Conservation (phyloP, 352 stramenopile genomes). For the Pythium myriotylum region DNA sequence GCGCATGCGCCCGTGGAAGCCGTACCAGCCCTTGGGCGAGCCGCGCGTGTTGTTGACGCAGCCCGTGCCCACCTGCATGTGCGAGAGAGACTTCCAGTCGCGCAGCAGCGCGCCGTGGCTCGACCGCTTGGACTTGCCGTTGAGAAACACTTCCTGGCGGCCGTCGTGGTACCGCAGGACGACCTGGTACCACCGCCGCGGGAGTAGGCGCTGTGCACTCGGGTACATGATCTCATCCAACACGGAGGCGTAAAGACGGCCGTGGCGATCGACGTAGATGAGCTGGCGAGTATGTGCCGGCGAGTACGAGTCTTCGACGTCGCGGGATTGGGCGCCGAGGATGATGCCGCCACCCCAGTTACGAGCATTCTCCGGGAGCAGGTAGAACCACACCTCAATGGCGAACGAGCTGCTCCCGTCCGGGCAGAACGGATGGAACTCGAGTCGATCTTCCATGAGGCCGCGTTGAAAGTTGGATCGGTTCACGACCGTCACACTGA, state of each 20-base stretch:
- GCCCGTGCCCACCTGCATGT: conserved; percentile 46
- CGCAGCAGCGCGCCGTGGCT: conserved; percentile 29
- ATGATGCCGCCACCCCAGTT: conserved; percentile 22
- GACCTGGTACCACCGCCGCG: conserved; percentile 21
- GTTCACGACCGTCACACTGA: conserved; percentile 18
- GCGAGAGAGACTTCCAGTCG: conserved; percentile 39
- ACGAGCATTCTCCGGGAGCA: conserved; percentile 13
- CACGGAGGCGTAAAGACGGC: conserved; percentile 18
- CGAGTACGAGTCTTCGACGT: conserved; percentile 7
- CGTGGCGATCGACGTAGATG: conserved; percentile 21
- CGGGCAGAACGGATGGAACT: conserved; percentile 25
- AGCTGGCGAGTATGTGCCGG: conserved; percentile 10
- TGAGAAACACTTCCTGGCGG: conserved; percentile 22
- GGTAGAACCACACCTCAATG: conserved; percentile 24
- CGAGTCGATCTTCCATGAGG: conserved; percentile 20
- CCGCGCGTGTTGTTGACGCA: conserved; percentile 33
- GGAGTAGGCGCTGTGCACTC: not conserved
- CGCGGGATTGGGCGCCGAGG: conserved; percentile 20
- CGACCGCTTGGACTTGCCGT: conserved; percentile 15
- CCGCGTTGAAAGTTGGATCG: conserved; percentile 23
- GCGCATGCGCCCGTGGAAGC: conserved; percentile 44
- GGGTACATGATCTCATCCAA: conserved; percentile 23
- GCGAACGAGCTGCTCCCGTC: conserved; percentile 25
- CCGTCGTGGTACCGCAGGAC: conserved; percentile 25
- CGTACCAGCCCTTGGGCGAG: conserved; percentile 47